Evolutionary conservation across 2,329 filamentous ascomycete genomes (phyloP).

Genomic region (Aspergillus alliaceus): DNA sequence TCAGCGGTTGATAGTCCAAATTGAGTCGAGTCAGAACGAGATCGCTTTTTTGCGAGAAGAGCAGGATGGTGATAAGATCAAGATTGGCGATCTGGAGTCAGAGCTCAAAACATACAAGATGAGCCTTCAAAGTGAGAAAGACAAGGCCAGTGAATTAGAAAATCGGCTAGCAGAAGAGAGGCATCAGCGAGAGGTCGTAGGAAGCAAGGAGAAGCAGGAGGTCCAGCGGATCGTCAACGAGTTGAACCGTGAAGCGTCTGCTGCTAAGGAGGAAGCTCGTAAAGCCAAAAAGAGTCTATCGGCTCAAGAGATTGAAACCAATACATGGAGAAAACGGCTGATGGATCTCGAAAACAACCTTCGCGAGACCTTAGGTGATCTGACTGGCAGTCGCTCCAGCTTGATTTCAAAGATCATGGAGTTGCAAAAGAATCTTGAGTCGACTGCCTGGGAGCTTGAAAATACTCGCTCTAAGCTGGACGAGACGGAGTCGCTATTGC

Average conservation of each 20-base stretch:
- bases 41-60: slow-evolving; percentile 95
- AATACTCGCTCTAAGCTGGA: slow-evolving; percentile 71
- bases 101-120: slow-evolving; percentile 77
- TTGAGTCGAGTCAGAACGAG: slow-evolving; percentile 88
- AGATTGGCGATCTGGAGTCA: slow-evolving; percentile 89
- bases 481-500: slow-evolving; percentile 90
- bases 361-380: slow-evolving; percentile 80
- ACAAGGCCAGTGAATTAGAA: slow-evolving; percentile 70
- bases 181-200: slow-evolving; percentile 81
- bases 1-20: slow-evolving; percentile 82
- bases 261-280: slow-evolving; percentile 81
- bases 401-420: slow-evolving; percentile 84
- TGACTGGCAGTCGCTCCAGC: slow-evolving; percentile 80
- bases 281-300: slow-evolving; percentile 79
- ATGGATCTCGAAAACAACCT: slow-evolving; percentile 88
- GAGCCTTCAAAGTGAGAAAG: slow-evolving; percentile 78
- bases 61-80: slow-evolving; percentile 96
- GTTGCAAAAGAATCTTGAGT: slow-evolving; percentile 83
- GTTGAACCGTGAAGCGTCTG: slow-evolving; percentile 78
- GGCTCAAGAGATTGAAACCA: slow-evolving; percentile 81
- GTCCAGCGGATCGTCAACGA: slow-evolving; percentile 92
- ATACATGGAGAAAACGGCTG: slow-evolving; percentile 86
- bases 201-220: slow-evolving; percentile 88
- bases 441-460: slow-evolving; percentile 79
- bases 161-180: slow-evolving; percentile 76